phyloP scores from a whole-genome alignment of 306 rosid genomes.

The Bauhinia variegata region DNA sequence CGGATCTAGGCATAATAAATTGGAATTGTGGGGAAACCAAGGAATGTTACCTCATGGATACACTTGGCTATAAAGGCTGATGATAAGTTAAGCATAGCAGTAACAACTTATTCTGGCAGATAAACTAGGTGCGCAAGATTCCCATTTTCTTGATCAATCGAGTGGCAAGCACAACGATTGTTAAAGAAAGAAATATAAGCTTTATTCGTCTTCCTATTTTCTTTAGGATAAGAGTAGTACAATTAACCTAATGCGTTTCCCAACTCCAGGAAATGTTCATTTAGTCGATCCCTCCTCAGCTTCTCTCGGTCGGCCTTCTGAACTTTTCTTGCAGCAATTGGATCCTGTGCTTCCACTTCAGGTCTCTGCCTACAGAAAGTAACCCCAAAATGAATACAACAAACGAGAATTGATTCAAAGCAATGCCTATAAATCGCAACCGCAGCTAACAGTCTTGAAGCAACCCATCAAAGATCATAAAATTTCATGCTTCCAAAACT shows the following conservation, averaged over 20 bases:
- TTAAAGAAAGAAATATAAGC: too few species aligned
- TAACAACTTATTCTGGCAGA: not conserved
- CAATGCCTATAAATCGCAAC: not conserved
- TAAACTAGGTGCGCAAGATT: too few species aligned
- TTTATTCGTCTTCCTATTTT: not conserved
- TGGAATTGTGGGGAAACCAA: not conserved
- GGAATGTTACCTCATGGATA: not conserved
- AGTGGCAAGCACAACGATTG: too few species aligned
- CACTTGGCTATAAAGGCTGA: not conserved
- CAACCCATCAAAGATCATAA: not conserved
- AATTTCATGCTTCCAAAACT: not conserved
- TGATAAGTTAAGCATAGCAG: not conserved
- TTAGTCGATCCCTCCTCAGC: conserved; percentile 80
- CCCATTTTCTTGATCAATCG: too few species aligned
- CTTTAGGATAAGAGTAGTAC: not conserved
- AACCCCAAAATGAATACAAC: not conserved
- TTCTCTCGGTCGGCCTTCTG: conserved; percentile 96
- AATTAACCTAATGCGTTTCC: conserved; percentile 71
- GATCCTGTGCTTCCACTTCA: conserved; percentile 61
- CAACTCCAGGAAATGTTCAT: conserved; percentile 75
- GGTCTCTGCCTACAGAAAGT: conserved; percentile 50
- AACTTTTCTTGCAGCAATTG: conserved; percentile 64
- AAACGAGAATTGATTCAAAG: not conserved
- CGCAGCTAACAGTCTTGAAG: not conserved
- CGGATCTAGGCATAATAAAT: too few species aligned